phyloP scores from a whole-genome alignment of 768 basidiomycete species.

The Podaxis sp. region DNA sequence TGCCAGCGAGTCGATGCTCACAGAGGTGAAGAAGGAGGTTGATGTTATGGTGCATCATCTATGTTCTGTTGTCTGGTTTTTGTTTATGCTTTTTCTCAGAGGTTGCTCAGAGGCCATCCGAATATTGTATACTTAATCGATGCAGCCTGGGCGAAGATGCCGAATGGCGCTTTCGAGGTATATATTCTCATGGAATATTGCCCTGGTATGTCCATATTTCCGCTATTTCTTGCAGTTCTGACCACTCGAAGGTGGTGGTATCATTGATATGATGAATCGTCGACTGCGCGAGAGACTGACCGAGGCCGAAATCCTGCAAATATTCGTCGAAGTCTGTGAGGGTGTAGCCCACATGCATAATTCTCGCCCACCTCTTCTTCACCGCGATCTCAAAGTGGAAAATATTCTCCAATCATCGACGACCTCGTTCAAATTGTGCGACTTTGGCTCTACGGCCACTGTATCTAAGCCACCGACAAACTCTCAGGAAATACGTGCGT shows the following conservation, averaged over 20 bases:
- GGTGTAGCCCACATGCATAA: constrained; percentile 97
- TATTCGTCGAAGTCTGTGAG: constrained; percentile 97
- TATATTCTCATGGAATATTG: constrained; percentile 99
- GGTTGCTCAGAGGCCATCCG: constrained; percentile 87
- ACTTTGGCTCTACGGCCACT: constrained; percentile 91
- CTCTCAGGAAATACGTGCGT: constrained; percentile 79
- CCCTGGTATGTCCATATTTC: constrained; percentile 56
- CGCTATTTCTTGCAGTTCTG: background rate
- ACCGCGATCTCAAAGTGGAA: constrained; percentile 98
- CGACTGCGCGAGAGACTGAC: constrained; percentile 91
- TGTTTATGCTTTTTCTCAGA: constrained; percentile 48
- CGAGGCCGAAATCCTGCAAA: constrained; percentile 95
- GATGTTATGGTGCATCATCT: constrained; percentile 86
- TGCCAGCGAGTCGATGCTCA: constrained; percentile 82
- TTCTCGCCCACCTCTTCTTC: constrained; percentile 84
- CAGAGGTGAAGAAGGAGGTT: constrained; percentile 96
- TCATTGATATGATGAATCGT: constrained; percentile 99
- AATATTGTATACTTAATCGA: constrained; percentile 97
- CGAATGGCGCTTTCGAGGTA: constrained; percentile 88
- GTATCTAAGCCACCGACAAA: constrained; percentile 75
- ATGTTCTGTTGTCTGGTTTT: constrained; percentile 17
- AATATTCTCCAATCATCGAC: constrained; percentile 91
- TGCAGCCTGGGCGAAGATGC: constrained; percentile 84
- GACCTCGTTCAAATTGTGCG: constrained; percentile 92
- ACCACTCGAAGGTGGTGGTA: constrained; percentile 76